Percentiles rank a stretch among this genome's conserved stretches.
These are phyloP conservation scores for Fusarium anthophilum DNA, from an alignment of 2,329 filamentous ascomycete species.

Conservation along the genomic window DNA sequence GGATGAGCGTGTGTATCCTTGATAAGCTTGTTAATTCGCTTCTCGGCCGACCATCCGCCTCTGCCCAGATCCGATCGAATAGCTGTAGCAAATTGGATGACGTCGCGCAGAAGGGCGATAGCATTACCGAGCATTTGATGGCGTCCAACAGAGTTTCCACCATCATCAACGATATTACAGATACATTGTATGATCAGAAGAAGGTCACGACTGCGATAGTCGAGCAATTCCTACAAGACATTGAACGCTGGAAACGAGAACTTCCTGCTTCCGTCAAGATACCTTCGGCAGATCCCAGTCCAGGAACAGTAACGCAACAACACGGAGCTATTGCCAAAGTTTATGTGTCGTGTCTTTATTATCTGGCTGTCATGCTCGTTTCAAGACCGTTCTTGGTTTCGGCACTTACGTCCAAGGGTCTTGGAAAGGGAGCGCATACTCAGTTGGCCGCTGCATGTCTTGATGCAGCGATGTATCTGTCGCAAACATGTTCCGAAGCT, in stretches of 20 bases:
- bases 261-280: slow-evolving; percentile 51
- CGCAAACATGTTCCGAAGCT: slow-evolving; percentile 62
- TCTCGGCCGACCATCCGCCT: slow-evolving; percentile 50
- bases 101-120: slow-evolving; percentile 23
- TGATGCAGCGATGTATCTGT: slow-evolving; percentile 64
- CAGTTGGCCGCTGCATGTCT: slow-evolving; percentile 62
- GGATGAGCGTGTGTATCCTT: slow-evolving; percentile 51
- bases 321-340: slow-evolving; percentile 58
- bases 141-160: slow-evolving; percentile 54
- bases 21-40: slow-evolving; percentile 52
- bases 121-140: slow-evolving; percentile 46
- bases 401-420: slow-evolving; percentile 52
- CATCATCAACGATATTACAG: slow-evolving; percentile 56
- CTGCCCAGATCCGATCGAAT: slow-evolving; percentile 31
- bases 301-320: slow-evolving; percentile 4
- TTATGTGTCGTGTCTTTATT: slow-evolving; percentile 66
- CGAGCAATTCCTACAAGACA: slow-evolving; percentile 52
- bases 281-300: slow-evolving; percentile 2
- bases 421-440: slow-evolving; percentile 40
- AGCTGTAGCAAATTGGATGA: slow-evolving; percentile 16
- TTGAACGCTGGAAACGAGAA: slow-evolving; percentile 56
- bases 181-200: slow-evolving; percentile 53
- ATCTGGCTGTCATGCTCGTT: slow-evolving; percentile 66
- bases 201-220: slow-evolving; percentile 45
- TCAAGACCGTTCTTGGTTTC: slow-evolving; percentile 65